Evolutionary conservation across 176 grass and related monocot genomes (phyloP), one percentile per base, ranked within the genome.

Genomic region (Hordeum marinum): DNA sequence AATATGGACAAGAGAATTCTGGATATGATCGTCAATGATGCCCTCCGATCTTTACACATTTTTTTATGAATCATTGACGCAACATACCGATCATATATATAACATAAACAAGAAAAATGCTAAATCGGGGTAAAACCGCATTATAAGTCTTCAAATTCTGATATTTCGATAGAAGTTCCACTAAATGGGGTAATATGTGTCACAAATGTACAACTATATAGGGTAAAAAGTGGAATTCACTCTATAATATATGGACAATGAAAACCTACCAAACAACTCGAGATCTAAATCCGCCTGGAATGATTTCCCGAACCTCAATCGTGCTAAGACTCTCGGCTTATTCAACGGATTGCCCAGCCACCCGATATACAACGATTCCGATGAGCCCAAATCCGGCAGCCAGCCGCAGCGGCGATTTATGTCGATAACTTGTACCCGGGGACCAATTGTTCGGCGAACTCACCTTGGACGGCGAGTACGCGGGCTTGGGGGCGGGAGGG

Each of bases 381-480:
- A 20, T 52, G 45, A 60, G 65, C 15, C 71, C 57, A 85, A 82
- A 67, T 61, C 45, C 40, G 52, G 26, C 29, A 62, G 15, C 36
- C 32, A 71, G 66, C 1, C 34, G 8, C 37, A 25, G 7, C 42
- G 17, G 4, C 27, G 45, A 15, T 48, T 18, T 17, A 50, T 50
- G 71, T 3, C 14, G 41, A 21, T 24, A 61, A 61, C 41, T 88
- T 46, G 1, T 3, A 68, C 11, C 9, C 36, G 7, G 29, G 2
- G 4, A 86, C 21, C 25, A 74, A 48, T 9, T 34, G 74, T 18
- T 23, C 2, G 35, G 59, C 36, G 66, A 79, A 48, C 67, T 85
- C 72, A 96, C 93, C 93, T 95, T 98, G 70, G 91, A 90, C 9
- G 90, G 85, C 37, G 83, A n/a, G 68, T 87, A 21, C 15, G 50